These are phyloP conservation scores for Moelleriella libera DNA, from an alignment of 2,329 filamentous ascomycete genomes.

Conservation along the genomic window DNA sequence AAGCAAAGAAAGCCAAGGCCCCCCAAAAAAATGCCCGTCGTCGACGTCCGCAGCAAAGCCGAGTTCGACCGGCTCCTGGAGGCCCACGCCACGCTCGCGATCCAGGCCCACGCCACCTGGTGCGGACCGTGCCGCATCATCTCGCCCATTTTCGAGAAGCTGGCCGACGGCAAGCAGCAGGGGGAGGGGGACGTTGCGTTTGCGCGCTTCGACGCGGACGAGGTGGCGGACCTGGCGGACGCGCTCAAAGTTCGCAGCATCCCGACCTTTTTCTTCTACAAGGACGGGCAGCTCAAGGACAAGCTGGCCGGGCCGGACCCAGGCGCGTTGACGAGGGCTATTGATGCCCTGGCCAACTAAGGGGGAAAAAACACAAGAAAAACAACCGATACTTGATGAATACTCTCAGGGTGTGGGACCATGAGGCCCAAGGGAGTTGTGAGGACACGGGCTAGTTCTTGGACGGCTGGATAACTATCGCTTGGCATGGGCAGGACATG, in stretches of 20 bases:
- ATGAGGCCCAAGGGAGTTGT: too few relatives aligned
- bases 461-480: too few relatives aligned
- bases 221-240: conserved; percentile 30
- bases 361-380: too few relatives aligned
- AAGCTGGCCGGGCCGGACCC: conserved; percentile 25
- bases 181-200: conserved; percentile 31
- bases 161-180: conserved; percentile 22
- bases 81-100: conserved; percentile 34
- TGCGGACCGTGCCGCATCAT: conserved; percentile 46
- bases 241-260: conserved; percentile 38
- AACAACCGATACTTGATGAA: neutral
- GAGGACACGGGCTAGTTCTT: too few relatives aligned
- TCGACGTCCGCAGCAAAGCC: conserved; percentile 22
- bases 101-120: conserved; percentile 45
- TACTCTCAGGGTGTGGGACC: neutral
- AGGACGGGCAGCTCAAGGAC: conserved; percentile 32
- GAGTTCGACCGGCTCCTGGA: conserved; percentile 34
- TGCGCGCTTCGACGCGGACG: conserved; percentile 44
- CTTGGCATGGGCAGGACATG: too few relatives aligned
- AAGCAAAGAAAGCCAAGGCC: neutral
- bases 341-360: conserved; percentile 3
- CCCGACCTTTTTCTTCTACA: conserved; percentile 46
- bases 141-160: conserved; percentile 34
- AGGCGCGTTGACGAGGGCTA: conserved; percentile 14
- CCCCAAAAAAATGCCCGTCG: too few relatives aligned